phyloP scores from a whole-genome alignment of 371 early-diverging fungal genomes.

The Vairimorpha ceranae region DNA sequence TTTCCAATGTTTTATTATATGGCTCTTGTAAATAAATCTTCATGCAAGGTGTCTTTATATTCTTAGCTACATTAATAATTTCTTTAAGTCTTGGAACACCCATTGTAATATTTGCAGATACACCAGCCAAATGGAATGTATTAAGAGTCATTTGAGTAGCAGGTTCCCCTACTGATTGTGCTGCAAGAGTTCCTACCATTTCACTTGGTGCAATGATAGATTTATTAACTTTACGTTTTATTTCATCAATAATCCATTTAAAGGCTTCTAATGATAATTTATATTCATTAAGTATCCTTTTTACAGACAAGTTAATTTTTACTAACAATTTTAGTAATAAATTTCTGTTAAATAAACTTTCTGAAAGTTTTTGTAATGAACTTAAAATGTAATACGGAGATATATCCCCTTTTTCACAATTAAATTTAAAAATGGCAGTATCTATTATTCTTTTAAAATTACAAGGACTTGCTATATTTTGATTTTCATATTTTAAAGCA shows the following conservation, averaged over 20 bases:
- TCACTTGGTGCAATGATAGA: slow-evolving; percentile 87
- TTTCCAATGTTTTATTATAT: slow-evolving; percentile 70
- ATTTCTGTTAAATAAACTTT: slow-evolving; percentile 3
- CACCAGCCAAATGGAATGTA: slow-evolving; percentile 98
- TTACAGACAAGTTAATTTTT: slow-evolving; percentile 36
- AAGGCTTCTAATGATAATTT: slow-evolving; percentile 69
- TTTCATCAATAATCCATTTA: slow-evolving; percentile 84
- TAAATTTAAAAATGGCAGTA: slow-evolving; percentile 4
- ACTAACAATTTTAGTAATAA: slow-evolving; percentile 25
- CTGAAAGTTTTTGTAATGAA: slow-evolving; percentile 8
- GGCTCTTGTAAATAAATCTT: slow-evolving; percentile 71
- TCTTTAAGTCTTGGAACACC: slow-evolving; percentile 99
- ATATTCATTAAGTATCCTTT: slow-evolving; percentile 29
- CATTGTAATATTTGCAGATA: slow-evolving; percentile 87
- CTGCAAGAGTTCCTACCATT: slow-evolving; percentile 98
- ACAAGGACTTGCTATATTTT: slow-evolving; percentile 19
- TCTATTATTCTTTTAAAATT: slow-evolving; percentile 38
- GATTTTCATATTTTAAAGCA: neutral
- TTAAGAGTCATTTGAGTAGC: slow-evolving; percentile 99
- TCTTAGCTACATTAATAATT: slow-evolving; percentile 93
- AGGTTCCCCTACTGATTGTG: slow-evolving; percentile 98
- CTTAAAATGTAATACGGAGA: slow-evolving; percentile 37
- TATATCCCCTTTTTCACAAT: slow-evolving; percentile 18
- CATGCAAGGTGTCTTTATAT: slow-evolving; percentile 87
- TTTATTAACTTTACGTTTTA: slow-evolving; percentile 75